Base-by-base conservation (phyloP, 1,139 yeast species). In the Geotrichum australiense region DNA sequence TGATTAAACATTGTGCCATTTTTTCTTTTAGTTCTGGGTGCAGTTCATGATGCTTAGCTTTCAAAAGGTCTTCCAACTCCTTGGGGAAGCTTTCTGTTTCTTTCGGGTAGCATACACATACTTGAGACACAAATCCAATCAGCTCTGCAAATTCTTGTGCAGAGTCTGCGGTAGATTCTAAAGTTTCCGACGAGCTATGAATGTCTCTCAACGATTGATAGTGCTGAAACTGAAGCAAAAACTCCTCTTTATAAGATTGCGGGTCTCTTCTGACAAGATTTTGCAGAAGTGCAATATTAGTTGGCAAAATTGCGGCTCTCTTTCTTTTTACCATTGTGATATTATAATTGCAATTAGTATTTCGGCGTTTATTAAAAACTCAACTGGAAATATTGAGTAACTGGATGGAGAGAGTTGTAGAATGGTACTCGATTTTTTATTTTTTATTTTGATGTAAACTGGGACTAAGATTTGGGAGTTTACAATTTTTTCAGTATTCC, bases 181-280 rank as follows among this genome's bases (percentile, higher is more conserved):
- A 54, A 23, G 55, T 51, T 0, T 72, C 69, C 60, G 80, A 78
- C 52, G 74, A 66, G 61, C 85, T 67, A 56, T 85, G 86, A 48
- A 93, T 81, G 58, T 89, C 96, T 59, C 95, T 69, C 45, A 87
- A 67, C 1, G 97, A 83, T 59, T 83, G 87, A 62, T 91, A 91
- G 61, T 93, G 98, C 42, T 91, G 75, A 61, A 80, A 86, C 60
- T 93, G 98, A 55, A 87, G 93, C 38, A 80, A 61, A 62, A 91
- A 91, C 63, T 91, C 99, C 62, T 93, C 98, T 50, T 78, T 77
- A 62, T 91, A 93, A 0, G 97, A 86, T 47, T 50, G 50, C n/a
- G 98, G 97, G 59, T 91, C 98, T 54, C 96, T 72, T 57, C 89
- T 80, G 10, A 91, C 94, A 47, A 91, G 73, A 60, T 93, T 91